A percentile compares a stretch with the other conserved stretches of the same genome.
These are phyloP conservation scores for Dioszegia crocea DNA, from an alignment of 768 basidiomycete genomes.

Conservation along the genomic window DNA sequence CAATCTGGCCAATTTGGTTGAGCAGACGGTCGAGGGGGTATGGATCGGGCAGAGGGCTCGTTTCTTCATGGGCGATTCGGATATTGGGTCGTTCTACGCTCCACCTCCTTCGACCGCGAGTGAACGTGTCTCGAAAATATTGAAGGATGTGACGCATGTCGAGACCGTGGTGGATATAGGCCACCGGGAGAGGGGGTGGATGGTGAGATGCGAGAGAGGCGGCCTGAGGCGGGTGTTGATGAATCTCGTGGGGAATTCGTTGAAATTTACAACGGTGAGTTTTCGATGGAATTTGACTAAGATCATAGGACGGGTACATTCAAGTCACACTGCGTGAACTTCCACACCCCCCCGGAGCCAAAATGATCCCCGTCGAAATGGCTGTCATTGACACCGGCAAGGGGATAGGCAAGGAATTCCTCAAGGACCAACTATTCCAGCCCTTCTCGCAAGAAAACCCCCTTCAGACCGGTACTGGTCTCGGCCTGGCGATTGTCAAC, in stretches of 20 bases:
- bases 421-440: constrained; percentile 93
- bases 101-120: constrained; percentile 60
- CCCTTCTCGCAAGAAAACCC: constrained; percentile 97
- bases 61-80: constrained; percentile 64
- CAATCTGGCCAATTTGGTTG: constrained; percentile 48
- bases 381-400: constrained; percentile 86
- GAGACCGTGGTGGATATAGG: constrained; percentile 88
- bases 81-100: constrained; percentile 88
- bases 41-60: constrained; percentile 90
- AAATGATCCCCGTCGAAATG: constrained; percentile 72
- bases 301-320: constrained; percentile 69
- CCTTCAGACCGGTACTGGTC: constrained; percentile 82
- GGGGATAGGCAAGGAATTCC: constrained; percentile 88
- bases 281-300: background rate
- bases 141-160: constrained; percentile 55
- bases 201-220: constrained; percentile 80
- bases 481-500: constrained; percentile 92
- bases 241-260: constrained; percentile 90
- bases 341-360: constrained; percentile 54
- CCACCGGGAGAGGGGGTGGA: constrained; percentile 71
- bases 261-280: constrained; percentile 81
- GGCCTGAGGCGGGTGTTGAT: constrained; percentile 86
- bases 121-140: constrained; percentile 45
- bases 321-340: constrained; percentile 77
- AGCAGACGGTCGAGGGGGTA: constrained; percentile 68